Base-by-base conservation (phyloP, 108 stramenopile genomes). In the Cyclostephanos invisitatus region DNA sequence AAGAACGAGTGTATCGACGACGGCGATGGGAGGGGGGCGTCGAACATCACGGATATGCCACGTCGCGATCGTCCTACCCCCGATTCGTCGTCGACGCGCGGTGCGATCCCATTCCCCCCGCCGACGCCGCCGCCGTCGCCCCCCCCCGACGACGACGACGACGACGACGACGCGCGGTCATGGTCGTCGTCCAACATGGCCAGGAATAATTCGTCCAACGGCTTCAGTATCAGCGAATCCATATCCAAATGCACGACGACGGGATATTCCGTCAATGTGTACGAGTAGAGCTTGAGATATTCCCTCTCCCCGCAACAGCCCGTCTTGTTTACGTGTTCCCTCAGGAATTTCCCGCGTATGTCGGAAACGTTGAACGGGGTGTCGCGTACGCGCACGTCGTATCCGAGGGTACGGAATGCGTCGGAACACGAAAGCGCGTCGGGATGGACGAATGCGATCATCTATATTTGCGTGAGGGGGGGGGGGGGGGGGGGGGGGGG, bases 271-370 rank as follows among this genome's bases (percentile, higher is more conserved):
- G 70, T 57, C 55, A 94, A 68, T 17, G 91, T 79, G 29, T 89
- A 97, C 2, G 94, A 67, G 72, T 95, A 95, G 22, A 97, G 70
- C 69, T 97, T 97, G 29, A 97, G 69, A 53, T 91, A 93, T 68
- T 97, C 97, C 63, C 86, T 87, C 68, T 94, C 91, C 1, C 98
- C 98, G 84, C 98, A 98, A 72, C 98, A 98, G 25, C 98, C 98
- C 59, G 87, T 93, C 24, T 84, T 83, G 35, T 72, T 67, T 60
- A 96, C 86, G 60, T 89, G 82, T 18, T 70, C 63, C 54, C 88
- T 69, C 54, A 96, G 54, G 70, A 85, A 96, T 9, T 91, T 72
- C 25, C 90, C 89, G 69, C 84, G 29, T 63, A 96, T 96, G 44
- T 93, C 91, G 25, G 84, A 57, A 0, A 96, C 91, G n/a, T 75